A percentile compares a stretch with the other conserved stretches of the same genome.
Conservation (phyloP, 73 alveolate genomes). For the Paramecium sonneborni region DNA sequence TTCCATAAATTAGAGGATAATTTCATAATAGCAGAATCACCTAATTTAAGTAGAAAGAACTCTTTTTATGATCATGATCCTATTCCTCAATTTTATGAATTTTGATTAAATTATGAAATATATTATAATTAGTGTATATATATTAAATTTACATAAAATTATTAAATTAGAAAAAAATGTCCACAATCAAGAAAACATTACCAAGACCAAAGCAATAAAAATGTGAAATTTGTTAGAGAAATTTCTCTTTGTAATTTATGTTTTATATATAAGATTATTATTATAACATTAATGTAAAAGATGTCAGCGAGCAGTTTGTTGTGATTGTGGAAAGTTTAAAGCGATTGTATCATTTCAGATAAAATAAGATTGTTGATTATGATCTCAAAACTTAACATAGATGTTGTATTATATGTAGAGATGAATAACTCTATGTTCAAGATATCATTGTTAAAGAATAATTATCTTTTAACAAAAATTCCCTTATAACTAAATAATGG, state of each 20-base stretch:
- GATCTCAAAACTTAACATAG: conserved; percentile 27
- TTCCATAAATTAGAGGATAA: neutral
- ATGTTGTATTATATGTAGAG: neutral
- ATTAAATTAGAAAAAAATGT: neutral
- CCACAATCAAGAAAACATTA: neutral
- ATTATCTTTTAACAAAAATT: conserved; percentile 2
- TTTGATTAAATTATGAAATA: neutral
- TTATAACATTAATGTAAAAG: conserved; percentile 33
- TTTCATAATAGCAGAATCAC: neutral
- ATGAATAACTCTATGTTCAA: neutral
- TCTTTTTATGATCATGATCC: conserved; percentile 29
- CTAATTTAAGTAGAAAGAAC: conserved; percentile 1
- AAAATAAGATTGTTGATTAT: neutral
- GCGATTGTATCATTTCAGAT: neutral
- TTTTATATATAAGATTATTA: neutral
- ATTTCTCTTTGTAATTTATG: neutral
- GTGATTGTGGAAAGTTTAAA: conserved; percentile 39
- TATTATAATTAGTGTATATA: neutral
- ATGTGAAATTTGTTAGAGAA: neutral
- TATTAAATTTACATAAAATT: neutral
- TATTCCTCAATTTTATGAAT: conserved; percentile 22
- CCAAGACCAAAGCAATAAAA: neutral
- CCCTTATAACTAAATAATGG: neutral
- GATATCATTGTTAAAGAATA: conserved; percentile 7
- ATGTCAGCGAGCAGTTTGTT: conserved; percentile 33